Conservation (phyloP, 345 rosid genomes). For the Eucalyptus camaldulensis region DNA sequence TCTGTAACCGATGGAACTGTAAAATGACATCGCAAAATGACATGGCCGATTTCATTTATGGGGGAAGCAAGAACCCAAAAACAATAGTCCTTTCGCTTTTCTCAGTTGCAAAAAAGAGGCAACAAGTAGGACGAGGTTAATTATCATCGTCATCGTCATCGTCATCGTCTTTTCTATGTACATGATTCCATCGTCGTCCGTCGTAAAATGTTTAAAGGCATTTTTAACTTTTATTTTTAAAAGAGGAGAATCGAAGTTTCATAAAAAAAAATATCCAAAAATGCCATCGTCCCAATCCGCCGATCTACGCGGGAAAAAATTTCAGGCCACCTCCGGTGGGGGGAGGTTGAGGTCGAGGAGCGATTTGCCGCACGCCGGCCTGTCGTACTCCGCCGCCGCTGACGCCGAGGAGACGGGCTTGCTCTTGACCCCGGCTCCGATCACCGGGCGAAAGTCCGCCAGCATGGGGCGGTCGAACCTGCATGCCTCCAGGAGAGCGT, state of each 20-base stretch:
- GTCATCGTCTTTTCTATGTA: not conserved
- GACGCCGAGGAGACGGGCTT: slow-evolving; percentile 62
- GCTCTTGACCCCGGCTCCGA: slow-evolving; percentile 13
- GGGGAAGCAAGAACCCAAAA: too few relatives aligned
- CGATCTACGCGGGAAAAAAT: not conserved
- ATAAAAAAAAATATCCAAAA: not conserved
- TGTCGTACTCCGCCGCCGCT: slow-evolving; percentile 29
- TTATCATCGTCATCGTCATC: not conserved
- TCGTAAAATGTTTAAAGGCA: not conserved
- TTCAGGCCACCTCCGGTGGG: slow-evolving; percentile 45
- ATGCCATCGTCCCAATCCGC: not conserved
- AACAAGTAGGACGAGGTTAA: not conserved
- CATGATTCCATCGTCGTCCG: not conserved
- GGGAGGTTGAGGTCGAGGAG: slow-evolving; percentile 59
- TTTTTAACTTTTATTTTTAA: too few relatives aligned
- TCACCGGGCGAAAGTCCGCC: not conserved
- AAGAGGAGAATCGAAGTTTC: too few relatives aligned
- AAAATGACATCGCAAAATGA: too few relatives aligned
- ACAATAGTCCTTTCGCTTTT: not conserved
- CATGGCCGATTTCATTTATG: too few relatives aligned
- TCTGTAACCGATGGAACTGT: too few relatives aligned
- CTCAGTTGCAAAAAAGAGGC: slow-evolving; percentile 2
- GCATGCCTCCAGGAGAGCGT: slow-evolving; percentile 1
- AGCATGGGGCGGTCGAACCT: slow-evolving; percentile 4
- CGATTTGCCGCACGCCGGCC: slow-evolving; percentile 6